phyloP scores from a whole-genome alignment of 805 yeast genomes.

The Candida schatavii region DNA sequence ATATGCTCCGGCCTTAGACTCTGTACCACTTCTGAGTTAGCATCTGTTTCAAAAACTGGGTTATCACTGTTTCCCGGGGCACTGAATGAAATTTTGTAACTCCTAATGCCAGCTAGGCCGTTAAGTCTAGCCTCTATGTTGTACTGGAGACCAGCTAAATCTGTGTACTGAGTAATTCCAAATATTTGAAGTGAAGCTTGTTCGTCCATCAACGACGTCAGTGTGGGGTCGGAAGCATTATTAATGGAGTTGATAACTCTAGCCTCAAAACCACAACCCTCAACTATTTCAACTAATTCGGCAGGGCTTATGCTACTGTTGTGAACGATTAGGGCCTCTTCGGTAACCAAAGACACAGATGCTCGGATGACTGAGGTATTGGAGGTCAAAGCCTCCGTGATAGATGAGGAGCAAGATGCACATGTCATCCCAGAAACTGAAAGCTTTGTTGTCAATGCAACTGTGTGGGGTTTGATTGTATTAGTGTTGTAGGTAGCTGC shows the following conservation, averaged over 20 bases:
- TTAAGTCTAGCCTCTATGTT: constrained; percentile 39
- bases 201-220: constrained; percentile 13
- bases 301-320: constrained; percentile 28
- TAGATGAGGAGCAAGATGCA: constrained; percentile 73
- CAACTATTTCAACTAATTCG: constrained; percentile 52
- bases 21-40: constrained; percentile 13
- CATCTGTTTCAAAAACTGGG: constrained; percentile 9
- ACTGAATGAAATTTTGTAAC: constrained; percentile 23
- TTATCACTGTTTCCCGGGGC: background rate
- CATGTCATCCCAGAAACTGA: constrained; percentile 84
- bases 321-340: constrained; percentile 62
- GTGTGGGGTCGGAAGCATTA: background rate
- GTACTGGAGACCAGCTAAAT: constrained; percentile 29
- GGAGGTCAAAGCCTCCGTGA: constrained; percentile 51
- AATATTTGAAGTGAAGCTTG: constrained; percentile 27
- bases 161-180: constrained; percentile 29
- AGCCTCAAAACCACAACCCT: constrained; percentile 50
- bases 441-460: constrained; percentile 12
- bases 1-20: constrained; percentile 14
- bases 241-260: constrained; percentile 2
- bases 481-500: constrained; percentile 11
- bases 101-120: constrained; percentile 27
- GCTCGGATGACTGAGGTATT: constrained; percentile 52
- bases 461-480: background rate
- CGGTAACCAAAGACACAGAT: constrained; percentile 72